Evolutionary conservation across 2,329 filamentous ascomycete species (phyloP).

Genomic region (Dactylellina parvicollis): DNA sequence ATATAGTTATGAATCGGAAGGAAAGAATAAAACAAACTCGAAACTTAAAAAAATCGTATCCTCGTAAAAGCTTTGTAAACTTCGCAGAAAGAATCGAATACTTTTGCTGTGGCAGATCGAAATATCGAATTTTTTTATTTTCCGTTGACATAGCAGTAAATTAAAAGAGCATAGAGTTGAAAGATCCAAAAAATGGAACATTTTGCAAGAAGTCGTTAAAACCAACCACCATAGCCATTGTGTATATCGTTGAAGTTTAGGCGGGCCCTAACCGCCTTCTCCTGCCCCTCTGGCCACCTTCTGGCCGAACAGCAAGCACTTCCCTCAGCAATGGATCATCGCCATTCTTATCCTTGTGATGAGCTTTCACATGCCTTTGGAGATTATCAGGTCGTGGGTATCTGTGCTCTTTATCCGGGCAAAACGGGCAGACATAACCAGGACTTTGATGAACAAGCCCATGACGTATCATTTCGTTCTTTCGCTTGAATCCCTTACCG

Average conservation of each 20-base stretch:
- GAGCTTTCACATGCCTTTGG: conserved; percentile 91
- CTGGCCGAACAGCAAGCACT: conserved; percentile 84
- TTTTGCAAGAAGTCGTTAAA: background rate
- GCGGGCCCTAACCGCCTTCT: conserved; percentile 65
- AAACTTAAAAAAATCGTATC: conserved; percentile 25
- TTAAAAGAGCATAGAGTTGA: no score
- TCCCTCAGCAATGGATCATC: conserved; percentile 83
- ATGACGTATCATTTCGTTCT: conserved; percentile 78
- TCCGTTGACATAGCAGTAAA: background rate
- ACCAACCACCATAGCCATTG: background rate
- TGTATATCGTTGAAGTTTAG: background rate
- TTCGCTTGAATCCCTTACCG: conserved; percentile 76
- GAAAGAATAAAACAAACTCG: background rate
- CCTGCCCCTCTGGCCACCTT: conserved; percentile 83
- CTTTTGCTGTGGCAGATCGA: conserved; percentile 32
- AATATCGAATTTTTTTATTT: background rate
- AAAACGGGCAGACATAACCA: conserved; percentile 96
- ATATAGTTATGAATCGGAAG: conserved; percentile 27
- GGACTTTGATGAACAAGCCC: conserved; percentile 93
- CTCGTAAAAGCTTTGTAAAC: conserved; percentile 26
- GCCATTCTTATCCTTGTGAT: conserved; percentile 88
- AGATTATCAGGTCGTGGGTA: conserved; percentile 96
- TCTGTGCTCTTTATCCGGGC: conserved; percentile 89
- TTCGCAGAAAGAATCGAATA: conserved; percentile 17
- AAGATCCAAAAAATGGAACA: conserved; percentile 9